Conservation (phyloP, 306 rosid genomes). For the Castanea crenata region DNA sequence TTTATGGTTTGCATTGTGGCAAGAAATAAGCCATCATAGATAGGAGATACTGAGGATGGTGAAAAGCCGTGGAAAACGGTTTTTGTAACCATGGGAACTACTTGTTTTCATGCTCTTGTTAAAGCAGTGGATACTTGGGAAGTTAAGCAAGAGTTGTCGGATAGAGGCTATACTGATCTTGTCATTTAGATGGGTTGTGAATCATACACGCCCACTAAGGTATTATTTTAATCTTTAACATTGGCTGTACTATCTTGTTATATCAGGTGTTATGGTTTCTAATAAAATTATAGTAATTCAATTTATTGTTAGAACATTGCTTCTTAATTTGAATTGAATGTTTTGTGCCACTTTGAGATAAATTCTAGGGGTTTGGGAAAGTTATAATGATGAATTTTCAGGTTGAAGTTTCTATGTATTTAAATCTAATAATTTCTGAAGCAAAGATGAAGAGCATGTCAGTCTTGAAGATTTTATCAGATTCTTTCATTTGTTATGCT, state of each 20-base stretch:
- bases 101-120: slow-evolving; percentile 76
- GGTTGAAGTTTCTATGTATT: neutral
- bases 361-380: neutral
- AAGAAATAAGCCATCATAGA: neutral
- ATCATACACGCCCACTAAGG: slow-evolving; percentile 64
- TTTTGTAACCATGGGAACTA: slow-evolving; percentile 83
- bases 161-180: slow-evolving; percentile 73
- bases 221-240: slow-evolving; percentile 3
- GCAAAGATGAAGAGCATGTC: neutral
- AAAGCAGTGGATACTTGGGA: slow-evolving; percentile 45
- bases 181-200: slow-evolving; percentile 80
- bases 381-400: neutral
- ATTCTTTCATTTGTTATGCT: neutral
- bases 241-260: neutral
- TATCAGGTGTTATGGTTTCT: neutral
- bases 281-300: neutral
- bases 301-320: neutral
- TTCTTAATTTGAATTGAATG: neutral
- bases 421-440: neutral
- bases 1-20: neutral
- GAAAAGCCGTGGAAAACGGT: slow-evolving; percentile 36
- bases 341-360: no score
- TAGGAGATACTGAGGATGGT: slow-evolving; percentile 36
- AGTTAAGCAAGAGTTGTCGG: slow-evolving; percentile 46
- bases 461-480: neutral